A percentile compares a stretch with the other conserved stretches of the same genome.
These are phyloP conservation scores for Excoecaria agallocha DNA, from an alignment of 345 rosid genomes.

Conservation along the genomic window DNA sequence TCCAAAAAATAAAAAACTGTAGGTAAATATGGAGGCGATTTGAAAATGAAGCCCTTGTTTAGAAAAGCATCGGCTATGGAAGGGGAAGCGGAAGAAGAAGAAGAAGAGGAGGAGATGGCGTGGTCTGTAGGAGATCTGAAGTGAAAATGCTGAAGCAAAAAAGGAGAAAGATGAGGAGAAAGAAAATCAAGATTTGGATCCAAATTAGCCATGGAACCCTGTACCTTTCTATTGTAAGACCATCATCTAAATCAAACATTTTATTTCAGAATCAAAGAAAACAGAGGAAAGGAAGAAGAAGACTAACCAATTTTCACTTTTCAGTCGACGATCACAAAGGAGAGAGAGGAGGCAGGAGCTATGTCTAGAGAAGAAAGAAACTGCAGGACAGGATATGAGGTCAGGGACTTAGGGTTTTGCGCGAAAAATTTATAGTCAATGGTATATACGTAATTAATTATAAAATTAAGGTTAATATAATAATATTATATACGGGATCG, in stretches of 20 bases:
- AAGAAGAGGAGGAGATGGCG: slow-evolving; percentile 24
- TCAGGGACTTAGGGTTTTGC: no score
- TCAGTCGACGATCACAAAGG: no score
- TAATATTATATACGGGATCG: no score
- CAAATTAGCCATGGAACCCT: slow-evolving; percentile 75
- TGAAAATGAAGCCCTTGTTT: slow-evolving; percentile 1
- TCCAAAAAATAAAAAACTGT: no score
- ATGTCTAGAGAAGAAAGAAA: no score
- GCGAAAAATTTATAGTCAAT: no score
- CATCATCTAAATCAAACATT: slow-evolving; percentile 58
- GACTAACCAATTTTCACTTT: no score
- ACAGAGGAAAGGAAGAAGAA: not conserved
- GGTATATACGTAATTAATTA: no score
- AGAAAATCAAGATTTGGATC: slow-evolving; percentile 66
- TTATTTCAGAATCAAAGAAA: not conserved
- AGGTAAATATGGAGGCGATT: slow-evolving; percentile 19
- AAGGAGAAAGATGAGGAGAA: slow-evolving; percentile 69
- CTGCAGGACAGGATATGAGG: no score
- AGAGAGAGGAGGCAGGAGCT: no score
- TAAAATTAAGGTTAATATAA: no score
- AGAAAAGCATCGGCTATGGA: not conserved
- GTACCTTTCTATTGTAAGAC: slow-evolving; percentile 46
- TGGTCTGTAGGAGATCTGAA: slow-evolving; percentile 24
- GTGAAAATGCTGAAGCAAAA: slow-evolving; percentile 37
- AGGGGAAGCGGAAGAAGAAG: not conserved